A percentile compares a stretch with the other conserved stretches of the same genome.
phyloP scores from a whole-genome alignment of 192 early-diverging fungal genomes.

The Rhizoclosmatium globosum region DNA sequence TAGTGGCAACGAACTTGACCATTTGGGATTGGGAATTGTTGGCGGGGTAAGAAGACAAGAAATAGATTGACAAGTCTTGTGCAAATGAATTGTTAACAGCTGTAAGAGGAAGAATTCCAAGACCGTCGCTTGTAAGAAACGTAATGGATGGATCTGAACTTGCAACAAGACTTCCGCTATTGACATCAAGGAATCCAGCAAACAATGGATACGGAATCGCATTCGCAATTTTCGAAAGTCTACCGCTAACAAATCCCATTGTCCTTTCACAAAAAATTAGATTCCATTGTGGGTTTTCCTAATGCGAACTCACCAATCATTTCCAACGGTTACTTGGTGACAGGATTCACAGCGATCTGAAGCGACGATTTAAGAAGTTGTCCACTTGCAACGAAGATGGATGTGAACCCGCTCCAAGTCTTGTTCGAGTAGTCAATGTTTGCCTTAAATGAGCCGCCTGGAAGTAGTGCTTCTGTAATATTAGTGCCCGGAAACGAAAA shows the following conservation, averaged over 20 bases:
- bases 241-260: neutral
- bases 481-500: slow-evolving; percentile 2
- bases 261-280: neutral
- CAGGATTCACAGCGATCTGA: slow-evolving; percentile 2
- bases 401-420: neutral
- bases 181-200: neutral
- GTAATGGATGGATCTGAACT: neutral
- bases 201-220: neutral
- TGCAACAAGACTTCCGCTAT: neutral
- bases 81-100: neutral
- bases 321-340: slow-evolving; percentile 5
- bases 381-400: neutral
- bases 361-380: neutral
- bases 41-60: neutral
- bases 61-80: neutral
- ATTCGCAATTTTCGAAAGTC: neutral
- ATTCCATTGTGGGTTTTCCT: too few species aligned
- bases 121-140: neutral
- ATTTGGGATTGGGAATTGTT: neutral
- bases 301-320: neutral
- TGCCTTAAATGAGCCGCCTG: neutral
- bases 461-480: neutral
- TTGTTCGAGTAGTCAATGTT: slow-evolving; percentile 12
- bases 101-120: neutral
- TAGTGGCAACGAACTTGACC: neutral